These are phyloP conservation scores for Erythrobasidium hasegawianum DNA, from an alignment of 1,284 basidiomycete species.

Conservation along the genomic window DNA sequence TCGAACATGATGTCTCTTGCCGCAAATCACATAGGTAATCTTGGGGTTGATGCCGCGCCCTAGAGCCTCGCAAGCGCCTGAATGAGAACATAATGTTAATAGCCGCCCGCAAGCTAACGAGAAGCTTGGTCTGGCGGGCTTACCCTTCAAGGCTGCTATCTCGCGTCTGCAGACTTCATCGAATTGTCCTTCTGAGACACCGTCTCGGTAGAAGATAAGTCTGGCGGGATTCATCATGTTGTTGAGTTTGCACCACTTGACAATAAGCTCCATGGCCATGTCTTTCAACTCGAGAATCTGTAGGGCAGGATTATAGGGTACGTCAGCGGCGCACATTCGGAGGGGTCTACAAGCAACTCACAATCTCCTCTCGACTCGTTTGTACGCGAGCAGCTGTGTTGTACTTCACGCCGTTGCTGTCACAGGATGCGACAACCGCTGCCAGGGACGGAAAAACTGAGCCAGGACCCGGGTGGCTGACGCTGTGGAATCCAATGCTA, in stretches of 20 bases:
- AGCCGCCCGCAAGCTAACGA: conserved; percentile 17
- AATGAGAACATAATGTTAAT: not conserved
- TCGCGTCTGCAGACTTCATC: conserved; percentile 32
- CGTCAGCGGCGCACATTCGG: no score
- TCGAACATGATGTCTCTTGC: conserved; percentile 26
- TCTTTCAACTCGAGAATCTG: conserved; percentile 58
- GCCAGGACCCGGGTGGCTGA: conserved; percentile 66
- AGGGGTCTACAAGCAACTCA: conserved; percentile 39
- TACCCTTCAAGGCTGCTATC: conserved; percentile 28
- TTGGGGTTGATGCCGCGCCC: not conserved
- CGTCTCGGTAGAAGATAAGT: conserved; percentile 58
- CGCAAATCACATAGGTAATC: conserved; percentile 34
- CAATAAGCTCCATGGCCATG: conserved; percentile 67
- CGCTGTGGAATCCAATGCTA: conserved; percentile 50
- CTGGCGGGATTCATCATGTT: conserved; percentile 58
- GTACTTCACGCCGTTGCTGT: conserved; percentile 62
- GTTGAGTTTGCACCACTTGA: conserved; percentile 56
- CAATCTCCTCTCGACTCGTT: conserved; percentile 66
- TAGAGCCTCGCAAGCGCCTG: not conserved
- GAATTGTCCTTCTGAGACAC: conserved; percentile 41
- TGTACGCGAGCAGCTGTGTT: conserved; percentile 69
- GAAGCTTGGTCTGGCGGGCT: conserved; percentile 1
- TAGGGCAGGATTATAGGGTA: not conserved
- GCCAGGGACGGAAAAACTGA: conserved; percentile 68
- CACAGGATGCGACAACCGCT: conserved; percentile 63